Conservation (phyloP, 139 green algal species). For the Chlorella sorokiniana region DNA sequence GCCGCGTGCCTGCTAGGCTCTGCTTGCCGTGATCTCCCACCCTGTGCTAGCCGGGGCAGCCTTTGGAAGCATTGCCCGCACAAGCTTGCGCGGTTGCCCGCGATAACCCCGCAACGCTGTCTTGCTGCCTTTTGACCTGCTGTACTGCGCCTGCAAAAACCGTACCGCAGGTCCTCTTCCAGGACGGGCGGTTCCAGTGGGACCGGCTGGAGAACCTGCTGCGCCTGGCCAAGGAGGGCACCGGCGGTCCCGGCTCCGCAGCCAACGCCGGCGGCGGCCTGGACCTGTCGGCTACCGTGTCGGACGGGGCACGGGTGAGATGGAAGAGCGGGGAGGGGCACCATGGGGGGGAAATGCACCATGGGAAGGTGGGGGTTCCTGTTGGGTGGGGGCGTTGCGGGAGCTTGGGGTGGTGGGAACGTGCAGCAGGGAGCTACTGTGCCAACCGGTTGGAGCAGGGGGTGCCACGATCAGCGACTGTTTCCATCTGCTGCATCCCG, state of each 20-base stretch:
- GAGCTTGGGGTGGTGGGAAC: background rate
- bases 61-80: no score
- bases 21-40: no score
- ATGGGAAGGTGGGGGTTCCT: background rate
- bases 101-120: no score
- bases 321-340: background rate
- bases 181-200: conserved; percentile 94
- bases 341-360: no score
- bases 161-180: conserved; percentile 79
- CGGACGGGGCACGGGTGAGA: conserved; percentile 54
- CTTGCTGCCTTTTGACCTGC: background rate
- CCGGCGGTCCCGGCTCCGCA: background rate
- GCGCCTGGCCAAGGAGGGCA: conserved; percentile 63
- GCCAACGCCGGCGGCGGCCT: conserved; percentile 50
- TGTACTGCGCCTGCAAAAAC: background rate
- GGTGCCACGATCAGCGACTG: no score
- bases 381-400: background rate
- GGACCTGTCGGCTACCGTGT: conserved; percentile 90
- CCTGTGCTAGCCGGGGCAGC: no score
- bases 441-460: no score
- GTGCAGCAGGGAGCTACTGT: background rate
- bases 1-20: no score
- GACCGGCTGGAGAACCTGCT: conserved; percentile 96
- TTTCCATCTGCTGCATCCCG: no score
- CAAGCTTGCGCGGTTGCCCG: no score